Conservation (phyloP, 352 stramenopile species). For the Globisporangium sylvaticum region DNA sequence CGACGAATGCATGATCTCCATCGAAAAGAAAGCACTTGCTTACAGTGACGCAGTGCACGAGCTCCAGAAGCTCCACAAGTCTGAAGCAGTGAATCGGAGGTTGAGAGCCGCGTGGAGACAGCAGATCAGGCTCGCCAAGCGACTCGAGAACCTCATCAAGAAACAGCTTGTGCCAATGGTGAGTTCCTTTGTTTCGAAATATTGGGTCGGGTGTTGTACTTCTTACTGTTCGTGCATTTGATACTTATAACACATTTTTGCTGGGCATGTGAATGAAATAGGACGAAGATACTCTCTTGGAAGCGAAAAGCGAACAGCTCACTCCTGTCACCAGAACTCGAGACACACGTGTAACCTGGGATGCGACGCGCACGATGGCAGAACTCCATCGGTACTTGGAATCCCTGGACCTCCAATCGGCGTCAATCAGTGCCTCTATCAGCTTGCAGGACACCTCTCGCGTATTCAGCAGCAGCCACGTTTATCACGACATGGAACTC, state of each 20-base stretch:
- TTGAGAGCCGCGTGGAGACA: constrained; percentile 31
- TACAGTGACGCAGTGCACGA: constrained; percentile 30
- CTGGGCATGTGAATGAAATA: neutral
- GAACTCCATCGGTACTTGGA: neutral
- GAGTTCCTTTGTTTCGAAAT: neutral
- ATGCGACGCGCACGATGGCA: neutral
- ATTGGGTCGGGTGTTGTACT: too few relatives aligned
- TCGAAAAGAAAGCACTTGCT: constrained; percentile 18
- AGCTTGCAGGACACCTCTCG: neutral
- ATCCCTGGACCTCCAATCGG: neutral
- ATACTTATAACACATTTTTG: too few relatives aligned
- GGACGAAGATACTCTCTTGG: neutral
- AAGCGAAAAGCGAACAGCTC: neutral
- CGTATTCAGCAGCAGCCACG: constrained; percentile 9
- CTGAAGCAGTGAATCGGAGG: constrained; percentile 34
- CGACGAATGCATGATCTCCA: neutral
- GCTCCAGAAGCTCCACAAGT: constrained; percentile 33
- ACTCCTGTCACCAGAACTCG: neutral
- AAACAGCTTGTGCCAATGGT: constrained; percentile 8
- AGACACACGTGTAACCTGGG: neutral
- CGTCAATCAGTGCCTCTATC: neutral
- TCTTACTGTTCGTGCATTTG: too few relatives aligned
- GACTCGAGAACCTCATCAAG: constrained; percentile 35
- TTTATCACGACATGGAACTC: neutral
- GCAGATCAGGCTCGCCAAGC: constrained; percentile 42